Percentiles rank a stretch among this genome's conserved stretches.
Evolutionary conservation across 1,284 basidiomycete genomes (phyloP).

Genomic region (Ceratobasidium theobromae): DNA sequence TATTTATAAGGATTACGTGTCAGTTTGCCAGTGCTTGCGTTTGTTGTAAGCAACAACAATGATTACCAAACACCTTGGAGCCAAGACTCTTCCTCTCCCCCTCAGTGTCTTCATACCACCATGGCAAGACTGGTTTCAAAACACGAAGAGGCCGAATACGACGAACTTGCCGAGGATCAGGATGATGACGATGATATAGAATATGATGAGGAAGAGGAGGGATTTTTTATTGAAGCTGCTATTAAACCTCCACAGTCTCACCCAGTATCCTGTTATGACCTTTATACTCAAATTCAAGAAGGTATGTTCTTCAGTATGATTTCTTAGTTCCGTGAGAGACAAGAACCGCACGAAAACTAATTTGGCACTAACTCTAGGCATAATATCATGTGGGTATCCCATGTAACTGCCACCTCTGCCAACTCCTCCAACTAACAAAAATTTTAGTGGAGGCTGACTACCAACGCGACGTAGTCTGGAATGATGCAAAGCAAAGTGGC

Average conservation of each 20-base stretch:
- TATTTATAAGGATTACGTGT: too few relatives aligned
- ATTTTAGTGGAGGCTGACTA: conserved; percentile 19
- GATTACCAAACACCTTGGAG: too few relatives aligned
- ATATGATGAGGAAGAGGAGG: background rate
- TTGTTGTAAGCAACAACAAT: too few relatives aligned
- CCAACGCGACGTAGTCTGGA: conserved; percentile 64
- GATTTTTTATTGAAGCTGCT: background rate
- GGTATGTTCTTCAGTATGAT: background rate
- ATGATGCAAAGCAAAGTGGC: conserved; percentile 63
- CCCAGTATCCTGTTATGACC: conserved; percentile 13
- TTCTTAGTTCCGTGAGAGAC: background rate
- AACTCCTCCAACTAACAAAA: background rate
- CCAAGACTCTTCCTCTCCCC: background rate
- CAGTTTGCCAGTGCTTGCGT: too few relatives aligned
- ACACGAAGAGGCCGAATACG: conserved; percentile 5
- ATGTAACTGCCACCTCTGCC: background rate
- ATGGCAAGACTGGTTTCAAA: background rate
- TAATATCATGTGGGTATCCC: conserved; percentile 13
- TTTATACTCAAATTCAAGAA: conserved; percentile 29
- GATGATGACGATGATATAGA: conserved; percentile 3
- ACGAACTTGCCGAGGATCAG: conserved; percentile 4
- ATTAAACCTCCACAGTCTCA: conserved; percentile 2
- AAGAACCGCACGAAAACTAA: background rate
- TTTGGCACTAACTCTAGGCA: background rate
- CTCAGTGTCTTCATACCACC: background rate